Base-by-base conservation (phyloP, 495 filamentous ascomycete species). In the Cudoniella acicularis region DNA sequence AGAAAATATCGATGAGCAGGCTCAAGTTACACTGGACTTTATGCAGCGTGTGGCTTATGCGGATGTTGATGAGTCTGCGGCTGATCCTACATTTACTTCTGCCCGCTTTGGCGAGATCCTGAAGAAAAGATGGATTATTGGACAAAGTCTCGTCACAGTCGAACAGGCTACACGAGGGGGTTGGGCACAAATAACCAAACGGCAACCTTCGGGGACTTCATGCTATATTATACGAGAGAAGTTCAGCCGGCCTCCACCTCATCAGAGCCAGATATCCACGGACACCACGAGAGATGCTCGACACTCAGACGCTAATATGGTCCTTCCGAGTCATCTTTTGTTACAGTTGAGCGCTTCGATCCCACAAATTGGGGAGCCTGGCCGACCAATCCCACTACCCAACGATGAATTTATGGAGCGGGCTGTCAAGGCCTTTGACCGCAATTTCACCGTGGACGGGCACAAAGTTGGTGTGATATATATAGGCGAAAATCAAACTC, bases 401-500 rank as follows among this genome's bases (percentile, higher is more conserved):
- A 87, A 96, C 17, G 90, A 96, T 66, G 90, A 93, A 6, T 80
- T 79, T 18, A 86, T 87, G n/a, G 77, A 82, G 27, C 83, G 92
- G 54, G 87, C 90, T 0, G 85, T 98, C 30, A 83, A 75, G 43
- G 74, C 79, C 30, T 95, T 99, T 71, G 95, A 98, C 70, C 85
- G 86, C 24, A 96, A 83, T 57, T 86, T 92, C 51, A 90, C 92
- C 23, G 88, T 99, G 3, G 95, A 99, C 72, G 88, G 92, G 10
- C 91, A 99, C 72, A 96, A 96, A 68, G 88, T 96, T 49, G 95
- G 94, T 18, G 86, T 99, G 20, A 85, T 99, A 52, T 99, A 96
- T 68, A 84, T 96, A 59, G 91, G 85, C 30, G 83, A 90, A 54
- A 87, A 87, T 20, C 95, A 98, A 67, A 89, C 81, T 10, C 72